A percentile compares a stretch with the other conserved stretches of the same genome.
phyloP scores from a whole-genome alignment of 2,329 filamentous ascomycete species.

The Aspergillus terreus region DNA sequence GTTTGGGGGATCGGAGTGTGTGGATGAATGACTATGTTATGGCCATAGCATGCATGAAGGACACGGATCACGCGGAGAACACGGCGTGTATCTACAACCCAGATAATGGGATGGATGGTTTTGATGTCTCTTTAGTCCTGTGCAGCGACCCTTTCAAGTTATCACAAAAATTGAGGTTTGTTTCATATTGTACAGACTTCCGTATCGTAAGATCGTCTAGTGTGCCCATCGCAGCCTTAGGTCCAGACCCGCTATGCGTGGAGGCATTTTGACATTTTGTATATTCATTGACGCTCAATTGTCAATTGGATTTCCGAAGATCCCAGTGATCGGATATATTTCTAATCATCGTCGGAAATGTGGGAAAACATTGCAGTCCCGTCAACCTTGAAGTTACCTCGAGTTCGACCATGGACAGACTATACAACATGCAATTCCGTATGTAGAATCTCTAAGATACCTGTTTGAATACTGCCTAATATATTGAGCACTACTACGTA shows the following conservation, averaged over 20 bases:
- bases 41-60: conserved; percentile 41
- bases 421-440: no score
- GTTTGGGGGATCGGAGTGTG: conserved; percentile 35
- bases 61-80: conserved; percentile 31
- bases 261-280: no score
- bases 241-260: no score
- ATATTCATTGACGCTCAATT: no score
- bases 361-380: background rate
- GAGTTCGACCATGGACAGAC: no score
- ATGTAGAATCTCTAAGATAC: no score
- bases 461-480: no score
- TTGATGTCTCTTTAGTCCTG: conserved; percentile 40
- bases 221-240: background rate
- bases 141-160: conserved; percentile 38
- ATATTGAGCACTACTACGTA: no score
- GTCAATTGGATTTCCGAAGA: no score
- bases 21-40: conserved; percentile 41
- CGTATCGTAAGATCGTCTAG: conserved; percentile 12
- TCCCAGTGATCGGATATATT: no score
- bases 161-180: conserved; percentile 37
- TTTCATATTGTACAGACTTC: conserved; percentile 15
- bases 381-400: background rate
- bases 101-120: conserved; percentile 33
- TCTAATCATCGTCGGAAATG: background rate
- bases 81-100: conserved; percentile 34